Conservation (phyloP, 176 grass and related monocot genomes). For the Eragrostis nindensis region DNA sequence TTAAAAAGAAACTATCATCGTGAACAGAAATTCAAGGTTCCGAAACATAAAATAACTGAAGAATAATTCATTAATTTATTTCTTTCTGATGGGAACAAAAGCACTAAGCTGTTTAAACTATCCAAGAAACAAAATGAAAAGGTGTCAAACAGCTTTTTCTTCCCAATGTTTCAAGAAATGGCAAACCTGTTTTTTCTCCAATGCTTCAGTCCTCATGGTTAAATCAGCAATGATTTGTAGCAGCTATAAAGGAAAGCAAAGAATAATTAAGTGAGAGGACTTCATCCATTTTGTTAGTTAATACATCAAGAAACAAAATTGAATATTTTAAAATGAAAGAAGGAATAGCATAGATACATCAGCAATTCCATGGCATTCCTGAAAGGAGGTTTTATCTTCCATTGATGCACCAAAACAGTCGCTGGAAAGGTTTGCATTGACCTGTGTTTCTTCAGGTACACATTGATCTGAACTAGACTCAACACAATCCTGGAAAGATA, state of each 20-base stretch:
- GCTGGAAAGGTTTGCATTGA: conserved; percentile 23
- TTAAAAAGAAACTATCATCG: conserved; percentile 2
- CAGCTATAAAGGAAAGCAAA: conserved; percentile 60
- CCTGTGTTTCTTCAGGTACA: conserved; percentile 41
- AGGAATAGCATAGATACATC: conserved; percentile 37
- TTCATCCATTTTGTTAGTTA: conserved; percentile 22
- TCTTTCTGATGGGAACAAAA: conserved; percentile 1
- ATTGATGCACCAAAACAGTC: conserved; percentile 11
- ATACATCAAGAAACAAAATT: conserved; percentile 2
- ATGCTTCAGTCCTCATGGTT: conserved; percentile 48
- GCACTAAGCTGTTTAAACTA: conserved; percentile 15
- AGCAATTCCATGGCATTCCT: conserved; percentile 34
- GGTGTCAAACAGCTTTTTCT: conserved; percentile 7
- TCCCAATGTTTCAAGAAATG: conserved; percentile 29
- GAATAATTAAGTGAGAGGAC: conserved; percentile 29
- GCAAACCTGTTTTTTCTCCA: conserved; percentile 81
- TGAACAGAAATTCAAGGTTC: conserved; percentile 2
- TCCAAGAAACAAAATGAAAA: conserved; percentile 36
- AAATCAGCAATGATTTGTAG: conserved; percentile 54
- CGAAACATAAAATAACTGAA: conserved; percentile 8
- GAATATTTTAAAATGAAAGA: conserved; percentile 22
- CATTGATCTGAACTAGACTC: conserved; percentile 32
- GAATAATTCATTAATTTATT: background rate
- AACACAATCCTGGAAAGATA: conserved; percentile 38
- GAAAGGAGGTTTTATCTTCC: conserved; percentile 24